These are phyloP conservation scores for Cryphonectria parasitica DNA, from an alignment of 2,329 filamentous ascomycete genomes.

Conservation along the genomic window DNA sequence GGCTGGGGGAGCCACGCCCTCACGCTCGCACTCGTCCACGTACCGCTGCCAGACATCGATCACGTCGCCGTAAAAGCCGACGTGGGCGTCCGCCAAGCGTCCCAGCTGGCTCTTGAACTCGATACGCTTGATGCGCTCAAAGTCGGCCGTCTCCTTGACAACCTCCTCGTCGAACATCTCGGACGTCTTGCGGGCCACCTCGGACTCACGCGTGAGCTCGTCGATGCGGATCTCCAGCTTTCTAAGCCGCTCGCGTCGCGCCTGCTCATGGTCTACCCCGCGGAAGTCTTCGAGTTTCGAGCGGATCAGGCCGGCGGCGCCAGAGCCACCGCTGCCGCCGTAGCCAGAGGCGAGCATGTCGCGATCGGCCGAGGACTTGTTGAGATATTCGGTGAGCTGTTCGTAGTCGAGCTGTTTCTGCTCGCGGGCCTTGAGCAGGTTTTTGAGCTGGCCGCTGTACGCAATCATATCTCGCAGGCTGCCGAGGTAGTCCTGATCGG, in stretches of 20 bases:
- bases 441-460: slow-evolving; percentile 85
- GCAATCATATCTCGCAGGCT: slow-evolving; percentile 94
- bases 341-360: slow-evolving; percentile 74
- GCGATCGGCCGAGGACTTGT: slow-evolving; percentile 85
- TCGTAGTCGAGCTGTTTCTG: slow-evolving; percentile 98
- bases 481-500: slow-evolving; percentile 93
- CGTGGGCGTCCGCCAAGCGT: slow-evolving; percentile 80
- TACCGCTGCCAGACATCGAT: slow-evolving; percentile 88
- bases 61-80: slow-evolving; percentile 81
- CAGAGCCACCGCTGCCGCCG: slow-evolving; percentile 44
- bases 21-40: slow-evolving; percentile 82
- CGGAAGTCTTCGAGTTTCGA: slow-evolving; percentile 96
- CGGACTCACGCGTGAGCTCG: slow-evolving; percentile 86
- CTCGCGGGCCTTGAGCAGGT: slow-evolving; percentile 88
- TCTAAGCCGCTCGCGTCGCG: slow-evolving; percentile 81
- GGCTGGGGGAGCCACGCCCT: slow-evolving; percentile 45
- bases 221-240: slow-evolving; percentile 93
- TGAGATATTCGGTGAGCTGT: slow-evolving; percentile 91
- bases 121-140: slow-evolving; percentile 92
- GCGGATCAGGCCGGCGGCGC: slow-evolving; percentile 84
- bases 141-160: slow-evolving; percentile 88
- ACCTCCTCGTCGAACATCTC: slow-evolving; percentile 97
- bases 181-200: slow-evolving; percentile 81
- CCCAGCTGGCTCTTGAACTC: slow-evolving; percentile 91
- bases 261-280: slow-evolving; percentile 94